Evolutionary conservation across 108 stramenopile genomes (phyloP).

Genomic region (Cyclotella kingstonii): DNA sequence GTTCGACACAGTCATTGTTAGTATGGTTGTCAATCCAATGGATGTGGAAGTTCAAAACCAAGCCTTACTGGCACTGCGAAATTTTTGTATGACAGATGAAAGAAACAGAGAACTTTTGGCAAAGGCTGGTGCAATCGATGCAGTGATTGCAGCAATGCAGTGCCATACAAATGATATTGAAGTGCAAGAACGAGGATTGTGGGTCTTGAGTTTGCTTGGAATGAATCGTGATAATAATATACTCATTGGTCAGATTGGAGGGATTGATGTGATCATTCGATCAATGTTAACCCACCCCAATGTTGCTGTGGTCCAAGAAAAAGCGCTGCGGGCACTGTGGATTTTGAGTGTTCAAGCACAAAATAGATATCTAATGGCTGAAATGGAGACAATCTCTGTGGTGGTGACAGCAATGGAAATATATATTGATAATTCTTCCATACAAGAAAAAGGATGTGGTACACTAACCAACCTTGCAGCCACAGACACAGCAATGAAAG

Average conservation of each 20-base stretch:
- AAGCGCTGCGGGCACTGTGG: conserved; percentile 61
- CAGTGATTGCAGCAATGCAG: conserved; percentile 69
- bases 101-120: conserved; percentile 59
- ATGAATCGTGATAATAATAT: conserved; percentile 50
- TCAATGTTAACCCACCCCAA: conserved; percentile 72
- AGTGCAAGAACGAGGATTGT: conserved; percentile 64
- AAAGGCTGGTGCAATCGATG: conserved; percentile 64
- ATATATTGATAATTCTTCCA: conserved; percentile 44
- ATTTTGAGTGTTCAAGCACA: conserved; percentile 42
- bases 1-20: conserved; percentile 58
- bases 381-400: conserved; percentile 58
- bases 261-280: conserved; percentile 62
- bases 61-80: conserved; percentile 56
- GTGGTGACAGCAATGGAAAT: conserved; percentile 69
- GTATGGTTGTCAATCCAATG: conserved; percentile 74
- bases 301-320: conserved; percentile 52
- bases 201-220: conserved; percentile 59
- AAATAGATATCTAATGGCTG: conserved; percentile 23
- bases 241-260: conserved; percentile 68
- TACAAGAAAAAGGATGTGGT: conserved; percentile 81
- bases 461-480: conserved; percentile 59
- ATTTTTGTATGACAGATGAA: conserved; percentile 65
- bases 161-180: conserved; percentile 54
- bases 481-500: conserved; percentile 44
- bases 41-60: conserved; percentile 52